Evolutionary conservation across 441 rosid species (phyloP).

Genomic region (Breynia disticha): DNA sequence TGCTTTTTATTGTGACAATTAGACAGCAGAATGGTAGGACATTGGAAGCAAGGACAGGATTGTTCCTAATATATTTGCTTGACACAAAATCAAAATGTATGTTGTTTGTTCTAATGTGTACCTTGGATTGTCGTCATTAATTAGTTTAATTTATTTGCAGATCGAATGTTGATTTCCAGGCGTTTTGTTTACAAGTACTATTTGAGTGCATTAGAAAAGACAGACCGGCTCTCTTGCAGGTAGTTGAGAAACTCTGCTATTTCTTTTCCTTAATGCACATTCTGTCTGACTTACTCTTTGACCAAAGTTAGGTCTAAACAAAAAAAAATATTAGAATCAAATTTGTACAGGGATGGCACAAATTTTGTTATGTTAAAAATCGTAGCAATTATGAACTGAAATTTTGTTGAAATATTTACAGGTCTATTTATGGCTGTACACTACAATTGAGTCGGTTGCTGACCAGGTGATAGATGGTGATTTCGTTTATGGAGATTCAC

Average conservation of each 20-base stretch:
- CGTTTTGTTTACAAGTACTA: conserved; percentile 89
- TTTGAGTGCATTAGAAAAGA: conserved; percentile 97
- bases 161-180: conserved; percentile 78
- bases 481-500: conserved; percentile 39
- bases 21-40: background rate
- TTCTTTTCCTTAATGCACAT: background rate
- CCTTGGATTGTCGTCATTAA: conserved; percentile 3
- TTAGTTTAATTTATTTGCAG: conserved; percentile 35
- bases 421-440: conserved; percentile 86
- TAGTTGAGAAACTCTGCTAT: conserved; percentile 12
- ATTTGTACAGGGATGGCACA: too few species aligned
- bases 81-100: background rate
- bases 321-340: too few species aligned
- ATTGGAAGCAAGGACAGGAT: background rate
- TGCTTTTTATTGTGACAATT: too few species aligned
- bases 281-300: too few species aligned
- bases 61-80: background rate
- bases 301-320: too few species aligned
- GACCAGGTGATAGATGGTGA: conserved; percentile 45
- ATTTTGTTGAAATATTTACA: conserved; percentile 16
- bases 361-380: too few species aligned
- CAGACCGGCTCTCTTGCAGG: conserved; percentile 94
- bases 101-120: background rate
- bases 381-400: background rate
- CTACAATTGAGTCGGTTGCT: conserved; percentile 58